phyloP scores from a whole-genome alignment of 345 rosid genomes.

The Sisymbrium irio region DNA sequence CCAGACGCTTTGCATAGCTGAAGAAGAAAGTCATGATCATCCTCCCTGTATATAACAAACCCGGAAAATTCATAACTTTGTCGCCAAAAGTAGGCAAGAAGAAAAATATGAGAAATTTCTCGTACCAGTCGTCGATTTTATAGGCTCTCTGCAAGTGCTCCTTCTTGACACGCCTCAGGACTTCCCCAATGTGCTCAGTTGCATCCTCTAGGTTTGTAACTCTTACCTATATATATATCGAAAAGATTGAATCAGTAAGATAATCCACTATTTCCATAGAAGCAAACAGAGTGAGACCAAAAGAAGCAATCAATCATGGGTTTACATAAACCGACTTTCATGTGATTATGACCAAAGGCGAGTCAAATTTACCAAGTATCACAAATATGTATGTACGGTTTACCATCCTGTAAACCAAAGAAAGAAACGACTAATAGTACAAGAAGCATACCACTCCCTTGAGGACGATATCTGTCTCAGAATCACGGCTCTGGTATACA shows the following conservation, averaged over 20 bases:
- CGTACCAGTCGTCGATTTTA: conserved; percentile 79
- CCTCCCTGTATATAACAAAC: conserved; percentile 50
- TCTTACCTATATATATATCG: conserved; percentile 45
- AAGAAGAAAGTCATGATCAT: conserved; percentile 75
- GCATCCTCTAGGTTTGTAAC: conserved; percentile 82
- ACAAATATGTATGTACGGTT: neutral
- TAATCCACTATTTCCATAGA: neutral
- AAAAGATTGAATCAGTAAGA: neutral
- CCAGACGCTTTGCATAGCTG: conserved; percentile 82
- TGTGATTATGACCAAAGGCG: neutral
- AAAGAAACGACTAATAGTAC: neutral
- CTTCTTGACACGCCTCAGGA: conserved; percentile 82
- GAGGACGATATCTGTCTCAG: conserved; percentile 89
- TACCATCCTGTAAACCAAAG: neutral
- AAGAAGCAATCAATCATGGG: neutral
- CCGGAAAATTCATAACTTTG: neutral
- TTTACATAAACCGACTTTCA: neutral
- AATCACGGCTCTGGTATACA: conserved; percentile 85
- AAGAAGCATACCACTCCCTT: conserved; percentile 84
- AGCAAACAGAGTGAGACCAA: neutral
- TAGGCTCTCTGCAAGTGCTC: conserved; percentile 87
- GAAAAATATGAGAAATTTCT: neutral
- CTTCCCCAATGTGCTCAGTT: conserved; percentile 88
- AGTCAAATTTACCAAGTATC: neutral
- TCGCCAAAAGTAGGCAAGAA: neutral